Evolutionary conservation across 2,329 filamentous ascomycete species (phyloP), one percentile per base, ranked within the genome.

Genomic region (Neonectria magnoliae): DNA sequence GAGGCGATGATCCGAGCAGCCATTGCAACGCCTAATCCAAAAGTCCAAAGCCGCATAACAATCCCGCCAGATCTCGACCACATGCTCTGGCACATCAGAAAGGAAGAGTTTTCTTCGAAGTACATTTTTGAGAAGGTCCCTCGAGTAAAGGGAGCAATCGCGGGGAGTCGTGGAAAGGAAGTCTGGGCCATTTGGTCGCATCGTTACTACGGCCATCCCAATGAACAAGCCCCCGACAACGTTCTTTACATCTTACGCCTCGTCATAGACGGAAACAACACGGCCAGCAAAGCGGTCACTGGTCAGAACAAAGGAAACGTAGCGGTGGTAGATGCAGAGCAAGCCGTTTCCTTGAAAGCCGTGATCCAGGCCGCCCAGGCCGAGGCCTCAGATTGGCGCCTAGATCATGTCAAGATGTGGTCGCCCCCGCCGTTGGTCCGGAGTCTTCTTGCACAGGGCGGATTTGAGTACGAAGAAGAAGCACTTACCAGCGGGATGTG

Each of bases 61-160:
- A 69, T 68, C 0, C 38, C 18, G 14, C 38, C 16, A 41, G 38
- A 41, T 41, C 38, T 41, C 16, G 16, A 41, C 38, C 38, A 41
- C 14, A 41, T 41, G 16, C 16, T 41, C 38, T 41, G 38, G 38
- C 38, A 41, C 16, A 18, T 41, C 16, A 8, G 38, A 41, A 41
- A 41, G 38, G 38, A 41, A 13, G 38, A 41, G 2, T 41, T 41
- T n/a, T 6, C 16, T 8, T 18, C 38, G 16, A 5, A 41, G 14
- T 41, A 1, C 38, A 41, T 41, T 4, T 41, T 41, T 41, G 38
- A 16, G 5, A 41, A 41, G 38, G 38, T 41, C 8, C 38, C 16
- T 41, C 38, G 16, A 41, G 38, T 13, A n/a, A 62, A 69, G 11
- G 64, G 67, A 13, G 61, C 58, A 7, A 69, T 27, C 4, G 64